These are phyloP conservation scores for Boletus barrowsii DNA, from an alignment of 768 basidiomycete genomes.

Conservation along the genomic window DNA sequence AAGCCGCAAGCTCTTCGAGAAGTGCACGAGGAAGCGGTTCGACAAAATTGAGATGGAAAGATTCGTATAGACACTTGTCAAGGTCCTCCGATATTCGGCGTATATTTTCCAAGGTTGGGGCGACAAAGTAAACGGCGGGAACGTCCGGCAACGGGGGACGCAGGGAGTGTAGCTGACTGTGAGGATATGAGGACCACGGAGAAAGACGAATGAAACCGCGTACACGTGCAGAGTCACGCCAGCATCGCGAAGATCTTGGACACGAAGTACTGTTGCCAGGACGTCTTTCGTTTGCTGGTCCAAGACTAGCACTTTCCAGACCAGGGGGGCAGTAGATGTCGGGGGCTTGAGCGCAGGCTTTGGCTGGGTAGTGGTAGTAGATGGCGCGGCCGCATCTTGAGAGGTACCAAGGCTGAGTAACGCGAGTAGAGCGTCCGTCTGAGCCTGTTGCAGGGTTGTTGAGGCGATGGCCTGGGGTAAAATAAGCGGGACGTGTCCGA, in stretches of 20 bases:
- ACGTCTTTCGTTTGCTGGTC: constrained; percentile 97
- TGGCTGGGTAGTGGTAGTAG: constrained; percentile 10
- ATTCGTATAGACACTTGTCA: constrained; percentile 84
- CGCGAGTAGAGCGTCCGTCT: constrained; percentile 80
- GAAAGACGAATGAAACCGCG: constrained; percentile 29
- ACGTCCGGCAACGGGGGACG: constrained; percentile 92
- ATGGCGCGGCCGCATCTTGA: constrained; percentile 35
- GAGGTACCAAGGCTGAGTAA: constrained; percentile 76
- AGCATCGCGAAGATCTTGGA: constrained; percentile 94
- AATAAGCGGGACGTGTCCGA: constrained; percentile 23
- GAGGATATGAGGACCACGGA: constrained; percentile 2
- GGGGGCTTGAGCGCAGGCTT: constrained; percentile 46
- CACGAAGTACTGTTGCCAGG: constrained; percentile 89
- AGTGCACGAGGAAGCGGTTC: constrained; percentile 85
- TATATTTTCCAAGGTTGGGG: constrained; percentile 84
- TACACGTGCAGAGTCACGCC: constrained; percentile 98
- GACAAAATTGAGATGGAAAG: constrained; percentile 93
- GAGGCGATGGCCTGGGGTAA: constrained; percentile 39
- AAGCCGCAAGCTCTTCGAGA: constrained; percentile 89
- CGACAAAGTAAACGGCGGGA: constrained; percentile 94
- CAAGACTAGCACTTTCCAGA: constrained; percentile 95
- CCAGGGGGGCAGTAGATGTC: constrained; percentile 62
- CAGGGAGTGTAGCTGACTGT: constrained; percentile 84
- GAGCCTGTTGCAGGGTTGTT: constrained; percentile 79
- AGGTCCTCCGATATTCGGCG: constrained; percentile 92